Conservation (phyloP, 176 grass and related monocot genomes). For the Eremochloa ophiuroides region DNA sequence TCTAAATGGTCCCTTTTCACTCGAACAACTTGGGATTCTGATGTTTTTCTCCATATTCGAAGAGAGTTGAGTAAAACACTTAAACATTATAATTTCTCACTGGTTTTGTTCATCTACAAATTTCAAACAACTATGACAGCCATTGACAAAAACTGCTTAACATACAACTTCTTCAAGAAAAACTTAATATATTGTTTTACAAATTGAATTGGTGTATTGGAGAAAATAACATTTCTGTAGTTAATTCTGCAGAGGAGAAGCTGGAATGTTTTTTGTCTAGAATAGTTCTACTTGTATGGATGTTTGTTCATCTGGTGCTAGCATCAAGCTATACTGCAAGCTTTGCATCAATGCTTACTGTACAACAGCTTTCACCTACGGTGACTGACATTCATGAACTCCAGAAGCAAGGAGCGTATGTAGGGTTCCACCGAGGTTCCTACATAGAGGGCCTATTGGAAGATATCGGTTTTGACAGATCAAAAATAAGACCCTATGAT, state of each 20-base stretch:
- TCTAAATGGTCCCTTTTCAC: not conserved
- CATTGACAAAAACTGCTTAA: not conserved
- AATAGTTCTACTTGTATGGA: not conserved
- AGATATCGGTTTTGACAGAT: constrained; percentile 25
- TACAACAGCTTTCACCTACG: not conserved
- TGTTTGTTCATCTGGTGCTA: not conserved
- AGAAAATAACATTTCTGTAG: not conserved
- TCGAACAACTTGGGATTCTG: not conserved
- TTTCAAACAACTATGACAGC: not conserved
- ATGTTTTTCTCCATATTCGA: constrained; percentile 16
- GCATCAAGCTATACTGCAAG: not conserved
- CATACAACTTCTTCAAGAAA: not conserved
- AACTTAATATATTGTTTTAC: not conserved
- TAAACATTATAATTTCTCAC: not conserved
- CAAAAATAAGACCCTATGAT: constrained; percentile 27
- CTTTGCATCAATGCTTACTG: not conserved
- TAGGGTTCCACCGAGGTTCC: constrained; percentile 34
- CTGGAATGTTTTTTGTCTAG: not conserved
- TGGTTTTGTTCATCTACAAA: not conserved
- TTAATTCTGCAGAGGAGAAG: not conserved
- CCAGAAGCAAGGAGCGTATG: constrained; percentile 5
- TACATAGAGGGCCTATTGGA: constrained; percentile 27
- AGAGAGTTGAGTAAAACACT: constrained; percentile 19
- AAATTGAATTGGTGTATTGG: not conserved
- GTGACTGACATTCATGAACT: not conserved